Evolutionary conservation across 208 protist species (phyloP), one percentile per base, ranked within the genome.

Genomic region (Borovskyia barvae): DNA sequence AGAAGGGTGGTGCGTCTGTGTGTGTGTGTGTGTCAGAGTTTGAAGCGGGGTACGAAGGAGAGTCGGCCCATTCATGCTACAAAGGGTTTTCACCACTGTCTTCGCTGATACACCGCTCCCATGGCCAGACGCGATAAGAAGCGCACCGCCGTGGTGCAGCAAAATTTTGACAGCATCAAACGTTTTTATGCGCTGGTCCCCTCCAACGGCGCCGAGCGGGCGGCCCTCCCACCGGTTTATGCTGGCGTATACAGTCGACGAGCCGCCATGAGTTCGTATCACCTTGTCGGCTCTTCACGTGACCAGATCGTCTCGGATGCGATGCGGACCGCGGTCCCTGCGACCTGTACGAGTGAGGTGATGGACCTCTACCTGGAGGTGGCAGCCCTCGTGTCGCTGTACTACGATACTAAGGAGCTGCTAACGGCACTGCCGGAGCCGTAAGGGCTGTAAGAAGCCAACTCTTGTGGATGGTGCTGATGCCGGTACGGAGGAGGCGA

Each of bases 91-190:
- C n/a, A n/a, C n/a, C n/a, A n/a, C n/a, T n/a, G n/a, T n/a, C n/a
- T n/a, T n/a, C n/a, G n/a, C n/a, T n/a, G n/a, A n/a, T n/a, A n/a
- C n/a, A 25, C 12, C 8, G 8, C n/a, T 5, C 19, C 12, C 7
- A 79, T 82, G 73, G 52, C 73, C 29, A 81, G 64, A 50, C 63
- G 63, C 20, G 66, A 69, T 37, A 65, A 77, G 28, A 57, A 40
- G 35, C 58, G 75, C 15, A 58, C 66, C 22, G 59, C 66, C 15
- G 55, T 80, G 26, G 77, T 94, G 24, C 75, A 82, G 22, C 57
- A 66, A 5, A 90, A 77, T 55, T 87, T 92, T 60, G 82, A 90
- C 49, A 85, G 82, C 25, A 30, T 94, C 25, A 94, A 87, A 56
- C 72, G 65, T 26, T 89, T 85, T 57, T 94, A 90, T 41, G 68